phyloP scores from a whole-genome alignment of 306 rosid genomes.

The Inga leiocalycina region DNA sequence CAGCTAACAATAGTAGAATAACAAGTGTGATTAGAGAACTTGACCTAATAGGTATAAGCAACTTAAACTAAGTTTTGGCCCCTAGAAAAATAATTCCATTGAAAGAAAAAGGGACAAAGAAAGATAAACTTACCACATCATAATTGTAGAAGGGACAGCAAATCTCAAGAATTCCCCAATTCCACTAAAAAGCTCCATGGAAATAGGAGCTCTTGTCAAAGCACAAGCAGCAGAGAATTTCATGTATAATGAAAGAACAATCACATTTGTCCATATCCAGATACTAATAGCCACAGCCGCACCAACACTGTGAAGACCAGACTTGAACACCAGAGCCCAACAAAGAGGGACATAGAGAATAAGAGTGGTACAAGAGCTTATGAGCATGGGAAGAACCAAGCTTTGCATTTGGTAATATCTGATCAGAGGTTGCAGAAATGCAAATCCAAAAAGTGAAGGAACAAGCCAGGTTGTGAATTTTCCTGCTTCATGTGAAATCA shows the following conservation, averaged over 20 bases:
- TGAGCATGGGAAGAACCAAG: slow-evolving; percentile 59
- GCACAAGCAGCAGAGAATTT: slow-evolving; percentile 56
- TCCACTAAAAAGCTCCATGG: slow-evolving; percentile 59
- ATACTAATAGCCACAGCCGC: slow-evolving; percentile 72
- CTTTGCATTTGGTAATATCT: slow-evolving; percentile 75
- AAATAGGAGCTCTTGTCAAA: slow-evolving; percentile 52
- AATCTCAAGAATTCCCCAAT: slow-evolving; percentile 60
- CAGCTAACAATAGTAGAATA: too few species aligned
- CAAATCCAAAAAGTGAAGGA: slow-evolving; percentile 75
- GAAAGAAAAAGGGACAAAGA: background rate
- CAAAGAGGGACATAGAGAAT: slow-evolving; percentile 61
- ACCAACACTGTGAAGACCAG: slow-evolving; percentile 55
- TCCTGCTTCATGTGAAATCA: slow-evolving; percentile 71
- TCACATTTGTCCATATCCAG: slow-evolving; percentile 71
- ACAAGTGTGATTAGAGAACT: too few species aligned
- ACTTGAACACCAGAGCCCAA: slow-evolving; percentile 73
- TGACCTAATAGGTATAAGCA: too few species aligned
- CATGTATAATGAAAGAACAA: slow-evolving; percentile 59
- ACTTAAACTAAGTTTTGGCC: too few species aligned
- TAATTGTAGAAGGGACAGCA: slow-evolving; percentile 78
- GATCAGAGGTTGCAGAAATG: slow-evolving; percentile 62
- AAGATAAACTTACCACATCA: slow-evolving; percentile 66
- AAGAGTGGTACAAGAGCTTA: slow-evolving; percentile 48
- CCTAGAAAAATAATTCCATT: background rate
- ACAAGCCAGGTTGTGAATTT: slow-evolving; percentile 60